These are phyloP conservation scores for Cladosporium colombiae DNA, from an alignment of 2,329 filamentous ascomycete species.

Conservation along the genomic window DNA sequence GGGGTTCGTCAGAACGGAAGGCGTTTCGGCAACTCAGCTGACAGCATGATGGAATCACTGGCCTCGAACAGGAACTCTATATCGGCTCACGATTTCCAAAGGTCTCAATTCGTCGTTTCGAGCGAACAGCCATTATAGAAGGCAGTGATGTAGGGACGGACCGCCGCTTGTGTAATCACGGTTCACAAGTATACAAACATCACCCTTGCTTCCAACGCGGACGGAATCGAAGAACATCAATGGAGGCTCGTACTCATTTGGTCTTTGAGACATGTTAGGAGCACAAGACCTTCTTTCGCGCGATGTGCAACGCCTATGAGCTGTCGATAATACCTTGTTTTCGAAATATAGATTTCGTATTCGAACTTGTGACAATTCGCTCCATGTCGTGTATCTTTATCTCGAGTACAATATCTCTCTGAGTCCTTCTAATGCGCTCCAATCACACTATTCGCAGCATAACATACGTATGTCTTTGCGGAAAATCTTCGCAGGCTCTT, in stretches of 20 bases:
- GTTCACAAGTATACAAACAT: neutral
- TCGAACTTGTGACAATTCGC: neutral
- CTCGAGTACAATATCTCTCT: neutral
- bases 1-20: neutral
- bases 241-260: neutral
- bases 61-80: neutral
- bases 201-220: neutral
- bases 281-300: neutral
- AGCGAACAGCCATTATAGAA: neutral
- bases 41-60: neutral
- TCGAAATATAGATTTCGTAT: neutral
- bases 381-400: neutral
- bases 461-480: neutral
- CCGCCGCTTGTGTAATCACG: neutral
- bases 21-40: neutral
- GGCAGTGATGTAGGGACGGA: neutral
- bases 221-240: neutral
- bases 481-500: conserved; percentile 24
- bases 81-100: neutral
- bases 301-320: neutral
- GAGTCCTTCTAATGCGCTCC: neutral
- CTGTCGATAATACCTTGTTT: neutral
- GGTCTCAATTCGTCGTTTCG: neutral
- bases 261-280: neutral
- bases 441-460: conserved; percentile 2